Base-by-base conservation (phyloP, 2,329 filamentous ascomycete genomes). In the Capronia coronata region DNA sequence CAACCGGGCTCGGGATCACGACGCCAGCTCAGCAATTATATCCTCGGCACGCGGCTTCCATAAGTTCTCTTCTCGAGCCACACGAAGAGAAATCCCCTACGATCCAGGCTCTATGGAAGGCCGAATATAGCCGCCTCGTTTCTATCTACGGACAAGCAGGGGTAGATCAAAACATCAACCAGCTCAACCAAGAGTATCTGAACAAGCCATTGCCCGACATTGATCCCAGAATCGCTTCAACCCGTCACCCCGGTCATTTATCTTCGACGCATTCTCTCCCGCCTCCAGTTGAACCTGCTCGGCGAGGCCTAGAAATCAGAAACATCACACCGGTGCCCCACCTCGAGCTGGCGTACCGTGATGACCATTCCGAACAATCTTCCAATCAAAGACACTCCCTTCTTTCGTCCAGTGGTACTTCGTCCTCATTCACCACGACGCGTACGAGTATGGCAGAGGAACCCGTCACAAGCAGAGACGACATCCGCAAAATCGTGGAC, bases 401-500 rank as follows among this genome's bases (percentile, higher is more conserved):
- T 8, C 40, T 56, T 23, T 60, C 58, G 16, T 59, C 55, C 2
- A 53, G 43, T 38, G 52, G 35, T n/a, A 49, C 45, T 6, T 57
- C 55, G 7, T 61, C 59, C 6, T 55, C 52, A 10, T 53, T 45
- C 14, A 59, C 58, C 13, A 51, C 51, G 5, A 51, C 51, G 5
- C 50, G 54, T 10, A 58, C 55, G n/a, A 61, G 57, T 32, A 19
- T 56, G 11, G 52, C 35, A 5, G 59, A 59, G 27, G 59, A 61
- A 2, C 27, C 51, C n/a, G 25, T 25, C 5, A 52, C 50, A 7
- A 53, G 46, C 19, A 49, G 58, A 46, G 59, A 61, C 9, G 59
- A 61, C 21, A 48, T 62, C n/a, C 52, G 57, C 18, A 55, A 54
- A 22, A 58, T 62, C 25, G 52, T 62, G 16, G 55, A 59, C 32